These are phyloP conservation scores for Phytophthora litchii DNA, from an alignment of 352 stramenopile genomes.

Conservation along the genomic window DNA sequence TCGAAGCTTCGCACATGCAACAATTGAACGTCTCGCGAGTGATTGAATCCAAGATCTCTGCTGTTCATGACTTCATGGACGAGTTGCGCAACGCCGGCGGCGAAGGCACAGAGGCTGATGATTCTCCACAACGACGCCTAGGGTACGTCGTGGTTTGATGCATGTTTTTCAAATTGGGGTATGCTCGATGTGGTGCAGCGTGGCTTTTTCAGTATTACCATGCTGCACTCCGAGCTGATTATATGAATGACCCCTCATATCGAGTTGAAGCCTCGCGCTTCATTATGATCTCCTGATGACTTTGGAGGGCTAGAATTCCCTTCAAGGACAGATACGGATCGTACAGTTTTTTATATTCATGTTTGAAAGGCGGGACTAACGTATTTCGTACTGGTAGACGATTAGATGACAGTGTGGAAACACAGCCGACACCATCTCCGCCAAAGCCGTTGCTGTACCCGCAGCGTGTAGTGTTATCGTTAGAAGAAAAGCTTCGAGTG, in stretches of 20 bases:
- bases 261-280: constrained; percentile 17
- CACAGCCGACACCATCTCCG: constrained; percentile 33
- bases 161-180: constrained; percentile 17
- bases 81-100: constrained; percentile 52
- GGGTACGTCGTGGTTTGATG: constrained; percentile 44
- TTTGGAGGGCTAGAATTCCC: constrained; percentile 87
- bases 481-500: constrained; percentile 48
- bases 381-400: constrained; percentile 13
- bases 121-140: constrained; percentile 53
- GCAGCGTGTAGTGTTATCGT: constrained; percentile 45
- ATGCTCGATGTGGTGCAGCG: constrained; percentile 24
- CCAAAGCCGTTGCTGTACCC: constrained; percentile 41
- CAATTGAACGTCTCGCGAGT: constrained; percentile 39
- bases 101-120: constrained; percentile 58
- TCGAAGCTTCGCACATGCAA: constrained; percentile 41
- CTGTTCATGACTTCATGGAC: constrained; percentile 67
- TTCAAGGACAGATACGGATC: constrained; percentile 91
- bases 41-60: constrained; percentile 63
- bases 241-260: constrained; percentile 32
- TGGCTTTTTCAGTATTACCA: constrained; percentile 6
- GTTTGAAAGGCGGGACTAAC: constrained; percentile 7
- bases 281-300: constrained; percentile 82
- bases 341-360: constrained; percentile 40
- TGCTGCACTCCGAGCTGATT: constrained; percentile 10
- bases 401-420: constrained; percentile 37